Conservation (phyloP, 345 rosid species). For the Orychophragmus violaceus region DNA sequence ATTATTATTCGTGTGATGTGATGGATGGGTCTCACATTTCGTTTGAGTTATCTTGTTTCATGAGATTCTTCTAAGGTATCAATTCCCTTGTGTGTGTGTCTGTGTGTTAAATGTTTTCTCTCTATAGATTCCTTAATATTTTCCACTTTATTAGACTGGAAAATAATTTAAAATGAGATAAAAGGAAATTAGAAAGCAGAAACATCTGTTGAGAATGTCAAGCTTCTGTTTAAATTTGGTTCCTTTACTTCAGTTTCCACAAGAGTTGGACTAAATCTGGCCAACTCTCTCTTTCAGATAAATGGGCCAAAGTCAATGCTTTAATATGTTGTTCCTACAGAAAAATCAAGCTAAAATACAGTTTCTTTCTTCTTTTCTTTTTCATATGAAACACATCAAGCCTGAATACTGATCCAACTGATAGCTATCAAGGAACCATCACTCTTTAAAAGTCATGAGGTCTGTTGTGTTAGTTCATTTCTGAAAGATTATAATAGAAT, state of each 20-base stretch:
- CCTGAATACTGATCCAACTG: not conserved
- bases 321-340: slow-evolving; percentile 1
- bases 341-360: not conserved
- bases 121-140: not conserved
- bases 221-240: slow-evolving; percentile 18
- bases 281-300: slow-evolving; percentile 16
- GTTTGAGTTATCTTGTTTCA: not conserved
- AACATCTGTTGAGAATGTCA: slow-evolving; percentile 30
- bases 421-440: not conserved
- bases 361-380: not conserved
- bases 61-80: slow-evolving; percentile 25
- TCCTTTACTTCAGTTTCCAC: slow-evolving; percentile 15
- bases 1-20: not conserved
- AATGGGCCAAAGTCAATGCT: slow-evolving; percentile 27
- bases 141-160: not conserved
- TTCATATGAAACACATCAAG: not conserved
- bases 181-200: slow-evolving; percentile 19
- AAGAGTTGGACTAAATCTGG: slow-evolving; percentile 21
- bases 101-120: not conserved
- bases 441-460: not conserved
- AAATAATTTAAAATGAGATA: slow-evolving; percentile 6
- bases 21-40: not conserved
- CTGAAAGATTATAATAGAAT: not conserved
- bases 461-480: not conserved
- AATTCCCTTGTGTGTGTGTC: not conserved